Evolutionary conservation across 495 filamentous ascomycete species (phyloP), one percentile per base, ranked within the genome.

Genomic region (Neurospora tetrasperma): DNA sequence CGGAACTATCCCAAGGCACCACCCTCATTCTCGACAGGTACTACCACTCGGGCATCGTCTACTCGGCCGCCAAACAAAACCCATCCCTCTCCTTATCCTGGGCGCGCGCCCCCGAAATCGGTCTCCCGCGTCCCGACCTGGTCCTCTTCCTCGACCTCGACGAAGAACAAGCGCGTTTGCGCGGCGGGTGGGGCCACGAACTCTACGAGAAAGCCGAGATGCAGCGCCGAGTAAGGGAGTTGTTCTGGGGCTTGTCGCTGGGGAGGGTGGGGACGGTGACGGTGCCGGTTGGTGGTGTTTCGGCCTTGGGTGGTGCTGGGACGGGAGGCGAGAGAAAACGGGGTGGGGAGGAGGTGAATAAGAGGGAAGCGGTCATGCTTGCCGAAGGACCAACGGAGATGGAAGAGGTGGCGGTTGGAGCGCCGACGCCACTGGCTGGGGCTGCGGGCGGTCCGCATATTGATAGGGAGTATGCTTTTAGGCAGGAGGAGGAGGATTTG

Each of bases 1-100:
- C 84, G 11, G 86, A 89, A 54, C 86, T 97, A 31, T 75, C 82
- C 10, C 79, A 81, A 8, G 94, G 94, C 18, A 88, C 83, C 59
- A 97, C 89, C 0, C 86, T 99, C 10, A 86, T 99, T 40, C 88
- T 94, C 71, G 96, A 99, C 81, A 90, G 96, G 48, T 99, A 98
- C 82, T 96, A 95, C 77, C 94, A 97, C 82, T 93, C 90, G 43
- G 96, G 96, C 20, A 91, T 93, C 68, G 93, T 97, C 23, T 99
- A 98, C 83, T 93, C 90, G n/a, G 92, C 93, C n/a, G 96, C 96
- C 0, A 98, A 98, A 77, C 84, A 87, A 31, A 92, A 92, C 77
- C 88, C 89, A 9, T 83, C 81, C 8, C 85, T 97, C 10, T 84
- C 87, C 1, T 82, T 98, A 7, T 81, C 87, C 4, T 98, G 95